These are phyloP conservation scores for Phytophthora gonapodyides DNA, from an alignment of 352 stramenopile genomes.

Conservation along the genomic window DNA sequence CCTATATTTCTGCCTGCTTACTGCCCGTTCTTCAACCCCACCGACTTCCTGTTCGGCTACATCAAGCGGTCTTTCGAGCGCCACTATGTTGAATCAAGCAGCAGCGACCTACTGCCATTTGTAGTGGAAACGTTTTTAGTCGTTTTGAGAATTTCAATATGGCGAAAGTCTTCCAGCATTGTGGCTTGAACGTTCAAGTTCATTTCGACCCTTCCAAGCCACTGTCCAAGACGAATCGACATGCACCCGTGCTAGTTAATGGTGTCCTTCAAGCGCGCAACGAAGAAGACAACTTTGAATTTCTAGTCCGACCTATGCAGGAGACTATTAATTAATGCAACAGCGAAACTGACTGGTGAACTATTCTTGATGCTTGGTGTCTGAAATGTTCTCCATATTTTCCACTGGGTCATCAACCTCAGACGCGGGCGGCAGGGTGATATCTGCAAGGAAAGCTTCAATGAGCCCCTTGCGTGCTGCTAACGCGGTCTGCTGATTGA, in stretches of 20 bases:
- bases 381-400: slow-evolving; percentile 5
- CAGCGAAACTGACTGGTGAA: background rate
- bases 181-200: slow-evolving; percentile 9
- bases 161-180: slow-evolving; percentile 7
- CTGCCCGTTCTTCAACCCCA: slow-evolving; percentile 41
- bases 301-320: too few species aligned
- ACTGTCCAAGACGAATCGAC: slow-evolving; percentile 2
- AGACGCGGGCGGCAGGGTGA: background rate
- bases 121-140: slow-evolving; percentile 9
- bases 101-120: background rate
- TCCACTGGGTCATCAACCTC: background rate
- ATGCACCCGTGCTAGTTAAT: background rate
- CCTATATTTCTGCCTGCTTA: slow-evolving; percentile 33
- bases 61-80: slow-evolving; percentile 9
- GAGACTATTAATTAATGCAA: slow-evolving; percentile 1
- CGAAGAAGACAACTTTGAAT: background rate
- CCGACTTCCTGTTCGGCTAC: slow-evolving; percentile 35
- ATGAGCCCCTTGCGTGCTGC: background rate
- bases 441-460: slow-evolving; percentile 3
- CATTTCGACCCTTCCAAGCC: slow-evolving; percentile 10
- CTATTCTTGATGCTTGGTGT: slow-evolving; percentile 7
- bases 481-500: too few species aligned
- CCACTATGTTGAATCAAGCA: slow-evolving; percentile 18
- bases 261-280: background rate
- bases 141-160: slow-evolving; percentile 10